phyloP scores from a whole-genome alignment of 176 grass and related monocot genomes.

The Eragrostis curvula region DNA sequence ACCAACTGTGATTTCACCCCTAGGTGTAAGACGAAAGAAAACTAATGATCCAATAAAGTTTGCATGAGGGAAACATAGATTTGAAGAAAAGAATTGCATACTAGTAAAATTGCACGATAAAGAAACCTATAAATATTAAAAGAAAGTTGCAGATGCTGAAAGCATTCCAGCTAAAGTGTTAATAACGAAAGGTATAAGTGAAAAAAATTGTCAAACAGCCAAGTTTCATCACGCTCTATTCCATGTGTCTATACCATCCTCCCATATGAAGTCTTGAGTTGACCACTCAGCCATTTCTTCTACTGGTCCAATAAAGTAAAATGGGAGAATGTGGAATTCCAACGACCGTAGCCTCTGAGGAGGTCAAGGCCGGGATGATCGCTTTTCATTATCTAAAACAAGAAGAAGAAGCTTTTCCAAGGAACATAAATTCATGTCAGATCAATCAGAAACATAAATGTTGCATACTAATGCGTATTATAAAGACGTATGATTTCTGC shows the following conservation, averaged over 20 bases:
- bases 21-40: conserved; percentile 18
- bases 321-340: conserved; percentile 11
- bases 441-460: conserved; percentile 37
- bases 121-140: conserved; percentile 2
- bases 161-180: conserved; percentile 13
- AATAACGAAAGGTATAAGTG: conserved; percentile 1
- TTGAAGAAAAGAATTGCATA: background rate
- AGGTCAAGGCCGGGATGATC: too few relatives aligned
- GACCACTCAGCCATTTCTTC: background rate
- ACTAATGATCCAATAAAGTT: background rate
- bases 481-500: conserved; percentile 11
- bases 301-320: conserved; percentile 4
- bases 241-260: background rate
- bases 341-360: too few relatives aligned
- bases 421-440: conserved; percentile 1
- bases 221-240: background rate
- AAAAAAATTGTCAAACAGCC: conserved; percentile 14
- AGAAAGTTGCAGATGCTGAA: background rate
- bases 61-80: background rate
- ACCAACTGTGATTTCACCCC: conserved; percentile 22
- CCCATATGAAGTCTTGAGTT: too few relatives aligned
- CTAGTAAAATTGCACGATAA: background rate
- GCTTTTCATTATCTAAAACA: too few relatives aligned
- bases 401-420: too few relatives aligned
- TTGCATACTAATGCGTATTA: conserved; percentile 16